Evolutionary conservation across 1,284 basidiomycete genomes (phyloP).

Genomic region (Austroboletus rostrupii): DNA sequence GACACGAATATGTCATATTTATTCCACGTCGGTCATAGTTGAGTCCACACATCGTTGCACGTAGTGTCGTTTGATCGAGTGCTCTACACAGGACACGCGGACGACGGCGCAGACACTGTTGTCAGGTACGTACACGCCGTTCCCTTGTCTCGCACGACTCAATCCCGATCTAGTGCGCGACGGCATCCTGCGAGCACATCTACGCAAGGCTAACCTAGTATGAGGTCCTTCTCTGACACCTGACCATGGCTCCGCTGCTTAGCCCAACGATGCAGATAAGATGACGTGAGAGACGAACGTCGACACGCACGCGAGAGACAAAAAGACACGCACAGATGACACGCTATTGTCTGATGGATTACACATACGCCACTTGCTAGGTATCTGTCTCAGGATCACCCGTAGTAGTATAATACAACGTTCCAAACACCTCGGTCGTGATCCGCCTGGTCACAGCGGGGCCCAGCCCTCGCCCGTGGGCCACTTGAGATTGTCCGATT

Average conservation of each 20-base stretch:
- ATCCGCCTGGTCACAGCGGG: constrained; percentile 32
- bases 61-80: constrained; percentile 3
- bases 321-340: neutral
- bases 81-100: constrained; percentile 36
- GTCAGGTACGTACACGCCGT: constrained; percentile 29
- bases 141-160: neutral
- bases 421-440: neutral
- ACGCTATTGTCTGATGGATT: constrained; percentile 16
- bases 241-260: neutral
- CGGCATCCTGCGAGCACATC: constrained; percentile 51
- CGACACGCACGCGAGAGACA: neutral
- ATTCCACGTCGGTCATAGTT: constrained; percentile 60
- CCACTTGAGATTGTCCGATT: constrained; percentile 58
- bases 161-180: constrained; percentile 44
- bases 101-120: constrained; percentile 38
- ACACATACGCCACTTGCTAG: constrained; percentile 14
- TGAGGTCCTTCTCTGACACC: constrained; percentile 8
- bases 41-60: constrained; percentile 24
- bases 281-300: neutral
- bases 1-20: constrained; percentile 47
- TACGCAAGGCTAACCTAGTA: constrained; percentile 45
- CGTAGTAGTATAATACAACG: constrained; percentile 23
- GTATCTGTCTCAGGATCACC: constrained; percentile 17
- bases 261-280: neutral
- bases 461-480: constrained; percentile 59